Percentiles rank a stretch among this genome's conserved stretches.
These are phyloP conservation scores for Aspergillus sparsus DNA, from an alignment of 495 filamentous ascomycete species.

Conservation along the genomic window DNA sequence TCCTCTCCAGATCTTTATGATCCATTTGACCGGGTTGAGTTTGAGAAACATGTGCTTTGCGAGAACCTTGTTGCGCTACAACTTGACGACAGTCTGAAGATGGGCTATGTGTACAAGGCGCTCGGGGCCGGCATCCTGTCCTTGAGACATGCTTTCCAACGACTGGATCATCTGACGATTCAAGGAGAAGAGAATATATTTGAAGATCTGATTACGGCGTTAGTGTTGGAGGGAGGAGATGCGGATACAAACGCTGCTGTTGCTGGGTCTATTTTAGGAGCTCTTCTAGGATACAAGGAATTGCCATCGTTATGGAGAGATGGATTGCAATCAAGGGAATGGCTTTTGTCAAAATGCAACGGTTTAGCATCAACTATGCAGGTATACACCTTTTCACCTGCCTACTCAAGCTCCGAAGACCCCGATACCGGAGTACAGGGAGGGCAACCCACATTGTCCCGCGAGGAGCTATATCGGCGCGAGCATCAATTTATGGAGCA, in stretches of 20 bases:
- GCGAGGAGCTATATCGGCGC: not conserved
- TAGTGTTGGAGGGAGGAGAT: conserved; percentile 4
- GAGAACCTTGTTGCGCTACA: not conserved
- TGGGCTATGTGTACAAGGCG: conserved; percentile 9
- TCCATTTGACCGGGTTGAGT: conserved; percentile 4
- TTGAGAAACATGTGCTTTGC: not conserved
- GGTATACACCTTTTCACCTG: not conserved
- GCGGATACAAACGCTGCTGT: conserved; percentile 9
- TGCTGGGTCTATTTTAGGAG: not conserved
- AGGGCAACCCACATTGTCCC: not conserved
- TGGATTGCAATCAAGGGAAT: not conserved
- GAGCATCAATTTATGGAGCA: not conserved
- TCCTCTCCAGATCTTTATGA: not conserved
- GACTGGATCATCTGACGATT: not conserved
- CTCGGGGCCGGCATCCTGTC: not conserved
- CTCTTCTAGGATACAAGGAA: not conserved
- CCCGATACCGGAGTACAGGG: not conserved
- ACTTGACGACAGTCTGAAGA: conserved; percentile 2
- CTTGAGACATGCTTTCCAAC: not conserved
- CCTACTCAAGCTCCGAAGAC: not conserved
- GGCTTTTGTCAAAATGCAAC: conserved; percentile 2
- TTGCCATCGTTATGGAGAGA: conserved; percentile 1
- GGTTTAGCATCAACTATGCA: not conserved
- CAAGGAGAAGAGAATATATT: not conserved
- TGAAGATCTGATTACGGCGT: not conserved